Evolutionary conservation across 2,329 filamentous ascomycete species (phyloP).

Genomic region (Corynespora cassiicola): DNA sequence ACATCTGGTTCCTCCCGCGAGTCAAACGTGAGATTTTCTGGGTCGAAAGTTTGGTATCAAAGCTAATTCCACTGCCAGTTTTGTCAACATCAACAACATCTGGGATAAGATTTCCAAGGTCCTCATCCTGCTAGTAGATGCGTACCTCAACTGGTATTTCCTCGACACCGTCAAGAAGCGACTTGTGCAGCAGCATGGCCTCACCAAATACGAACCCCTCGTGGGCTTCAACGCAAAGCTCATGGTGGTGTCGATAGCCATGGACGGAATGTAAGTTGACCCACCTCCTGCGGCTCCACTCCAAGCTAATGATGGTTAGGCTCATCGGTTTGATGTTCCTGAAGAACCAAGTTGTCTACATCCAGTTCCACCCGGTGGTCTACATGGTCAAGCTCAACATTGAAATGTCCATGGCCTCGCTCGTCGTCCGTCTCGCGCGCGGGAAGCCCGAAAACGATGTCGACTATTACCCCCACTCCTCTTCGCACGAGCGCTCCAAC

Average conservation of each 20-base stretch:
- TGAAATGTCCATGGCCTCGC: slow-evolving; percentile 53
- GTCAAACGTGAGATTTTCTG: slow-evolving; percentile 5
- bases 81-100: slow-evolving; percentile 55
- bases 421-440: slow-evolving; percentile 46
- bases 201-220: slow-evolving; percentile 49
- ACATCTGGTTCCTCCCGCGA: slow-evolving; percentile 38
- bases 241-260: slow-evolving; percentile 47
- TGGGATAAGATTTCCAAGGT: slow-evolving; percentile 63
- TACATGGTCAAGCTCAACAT: slow-evolving; percentile 55
- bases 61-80: slow-evolving; percentile 40
- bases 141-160: slow-evolving; percentile 61
- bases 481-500: slow-evolving; percentile 19
- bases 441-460: slow-evolving; percentile 37
- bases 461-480: slow-evolving; percentile 21
- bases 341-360: slow-evolving; percentile 44
- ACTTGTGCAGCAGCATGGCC: slow-evolving; percentile 46
- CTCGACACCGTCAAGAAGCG: slow-evolving; percentile 48
- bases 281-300: too few relatives aligned
- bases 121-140: slow-evolving; percentile 59
- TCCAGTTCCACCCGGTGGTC: slow-evolving; percentile 51
- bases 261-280: slow-evolving; percentile 47
- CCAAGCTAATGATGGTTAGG: slow-evolving; percentile 28
- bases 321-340: slow-evolving; percentile 51
- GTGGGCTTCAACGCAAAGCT: slow-evolving; percentile 51
- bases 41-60: slow-evolving; percentile 21